A percentile compares a stretch with the other conserved stretches of the same genome.
Conservation (phyloP, 2,329 filamentous ascomycete genomes). For the Macrophomina phaseolina region DNA sequence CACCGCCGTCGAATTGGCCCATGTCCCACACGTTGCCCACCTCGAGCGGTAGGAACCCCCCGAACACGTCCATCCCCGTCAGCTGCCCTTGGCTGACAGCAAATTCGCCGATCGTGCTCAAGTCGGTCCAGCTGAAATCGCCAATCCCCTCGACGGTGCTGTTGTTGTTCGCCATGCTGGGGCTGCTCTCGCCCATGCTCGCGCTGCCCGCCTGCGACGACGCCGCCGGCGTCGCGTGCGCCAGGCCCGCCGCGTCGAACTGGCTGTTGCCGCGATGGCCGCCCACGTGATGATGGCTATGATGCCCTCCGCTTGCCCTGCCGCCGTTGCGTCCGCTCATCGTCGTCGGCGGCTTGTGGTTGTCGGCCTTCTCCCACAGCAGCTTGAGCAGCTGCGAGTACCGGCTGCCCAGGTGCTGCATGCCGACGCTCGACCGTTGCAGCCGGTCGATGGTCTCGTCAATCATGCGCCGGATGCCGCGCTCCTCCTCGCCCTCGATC, state of each 20-base stretch:
- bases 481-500: slow-evolving; percentile 54
- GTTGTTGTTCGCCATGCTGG: slow-evolving; percentile 30
- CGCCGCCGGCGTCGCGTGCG: slow-evolving; percentile 34
- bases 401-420: slow-evolving; percentile 54
- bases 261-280: not conserved
- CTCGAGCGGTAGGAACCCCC: slow-evolving; percentile 45
- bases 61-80: slow-evolving; percentile 32
- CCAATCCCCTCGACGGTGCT: slow-evolving; percentile 53
- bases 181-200: slow-evolving; percentile 14
- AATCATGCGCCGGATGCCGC: slow-evolving; percentile 53
- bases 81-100: slow-evolving; percentile 49
- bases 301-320: not conserved
- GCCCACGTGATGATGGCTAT: not conserved
- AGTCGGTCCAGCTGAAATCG: slow-evolving; percentile 57
- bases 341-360: slow-evolving; percentile 8
- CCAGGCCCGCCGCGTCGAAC: slow-evolving; percentile 35
- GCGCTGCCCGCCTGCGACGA: slow-evolving; percentile 31
- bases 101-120: slow-evolving; percentile 55
- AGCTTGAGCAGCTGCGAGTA: slow-evolving; percentile 54
- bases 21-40: slow-evolving; percentile 39
- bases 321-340: not conserved
- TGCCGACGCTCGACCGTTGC: slow-evolving; percentile 49
- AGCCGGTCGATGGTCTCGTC: slow-evolving; percentile 52
- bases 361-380: slow-evolving; percentile 54
- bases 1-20: slow-evolving; percentile 19